These are phyloP conservation scores for Erodium chrysanthum DNA, from an alignment of 441 rosid species.

Conservation along the genomic window DNA sequence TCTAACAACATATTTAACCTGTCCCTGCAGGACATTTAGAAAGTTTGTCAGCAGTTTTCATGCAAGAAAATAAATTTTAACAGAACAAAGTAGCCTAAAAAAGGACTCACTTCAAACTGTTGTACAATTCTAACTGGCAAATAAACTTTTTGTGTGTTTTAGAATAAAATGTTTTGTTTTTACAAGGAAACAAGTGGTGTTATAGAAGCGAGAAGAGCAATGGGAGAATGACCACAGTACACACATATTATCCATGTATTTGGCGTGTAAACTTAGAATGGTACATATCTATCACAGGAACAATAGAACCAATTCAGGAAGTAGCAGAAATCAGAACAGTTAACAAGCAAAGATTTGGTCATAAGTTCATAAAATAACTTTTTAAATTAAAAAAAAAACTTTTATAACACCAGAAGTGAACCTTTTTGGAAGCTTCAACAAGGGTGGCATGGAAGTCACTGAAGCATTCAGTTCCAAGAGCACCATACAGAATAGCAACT, in stretches of 20 bases:
- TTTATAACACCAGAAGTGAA: constrained; percentile 15
- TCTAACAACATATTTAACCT: constrained; percentile 79
- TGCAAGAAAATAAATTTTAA: constrained; percentile 2
- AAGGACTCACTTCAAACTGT: too few relatives aligned
- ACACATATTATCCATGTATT: neutral
- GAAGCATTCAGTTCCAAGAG: constrained; percentile 87
- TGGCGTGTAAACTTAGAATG: neutral
- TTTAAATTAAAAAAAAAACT: constrained; percentile 3
- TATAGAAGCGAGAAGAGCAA: too few relatives aligned
- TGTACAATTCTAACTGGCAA: too few relatives aligned
- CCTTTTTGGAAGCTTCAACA: constrained; percentile 72
- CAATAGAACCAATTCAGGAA: neutral
- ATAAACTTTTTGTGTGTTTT: too few relatives aligned
- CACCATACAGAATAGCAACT: constrained; percentile 78
- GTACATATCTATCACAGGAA: neutral
- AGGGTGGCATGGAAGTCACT: constrained; percentile 61
- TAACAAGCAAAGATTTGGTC: neutral
- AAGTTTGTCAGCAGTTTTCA: constrained; percentile 22
- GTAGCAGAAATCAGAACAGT: constrained; percentile 10
- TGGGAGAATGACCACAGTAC: too few relatives aligned
- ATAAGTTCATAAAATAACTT: neutral
- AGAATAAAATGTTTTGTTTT: too few relatives aligned
- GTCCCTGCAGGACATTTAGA: constrained; percentile 44
- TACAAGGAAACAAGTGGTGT: too few relatives aligned
- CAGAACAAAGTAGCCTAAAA: neutral